Conservation (phyloP, 805 yeast genomes). For the Candida maris region DNA sequence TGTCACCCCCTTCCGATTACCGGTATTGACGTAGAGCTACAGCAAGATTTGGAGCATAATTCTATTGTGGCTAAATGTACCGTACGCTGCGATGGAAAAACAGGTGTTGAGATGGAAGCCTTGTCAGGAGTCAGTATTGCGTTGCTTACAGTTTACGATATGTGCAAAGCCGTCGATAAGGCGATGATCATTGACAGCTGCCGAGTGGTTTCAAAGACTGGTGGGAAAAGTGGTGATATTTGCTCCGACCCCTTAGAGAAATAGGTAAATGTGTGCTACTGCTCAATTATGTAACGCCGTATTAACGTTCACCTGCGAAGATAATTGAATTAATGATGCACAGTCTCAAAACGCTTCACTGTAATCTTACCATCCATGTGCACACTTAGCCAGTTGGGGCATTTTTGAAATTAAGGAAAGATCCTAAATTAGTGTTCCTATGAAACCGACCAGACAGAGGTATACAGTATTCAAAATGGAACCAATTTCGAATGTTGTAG, state of each 20-base stretch:
- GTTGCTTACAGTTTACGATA: constrained; percentile 49
- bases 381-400: too few species aligned
- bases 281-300: too few species aligned
- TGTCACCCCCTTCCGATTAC: constrained; percentile 48
- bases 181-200: constrained; percentile 39
- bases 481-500: constrained; percentile 8
- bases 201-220: constrained; percentile 38
- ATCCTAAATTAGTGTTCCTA: constrained; percentile 10
- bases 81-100: constrained; percentile 46
- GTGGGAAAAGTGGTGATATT: constrained; percentile 38
- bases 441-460: constrained; percentile 12
- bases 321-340: too few species aligned
- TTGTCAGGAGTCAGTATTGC: constrained; percentile 42
- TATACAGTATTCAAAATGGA: constrained; percentile 9
- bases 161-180: constrained; percentile 57
- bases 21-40: constrained; percentile 35
- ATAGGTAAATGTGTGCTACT: too few species aligned
- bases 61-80: constrained; percentile 33
- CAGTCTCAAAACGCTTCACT: too few species aligned
- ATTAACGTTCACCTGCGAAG: too few species aligned
- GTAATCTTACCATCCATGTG: too few species aligned
- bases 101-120: constrained; percentile 61
- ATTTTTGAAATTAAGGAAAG: too few species aligned
- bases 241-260: constrained; percentile 1
- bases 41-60: constrained; percentile 16